Conservation (phyloP, 768 basidiomycete species). For the Naganishia vishniacii region DNA sequence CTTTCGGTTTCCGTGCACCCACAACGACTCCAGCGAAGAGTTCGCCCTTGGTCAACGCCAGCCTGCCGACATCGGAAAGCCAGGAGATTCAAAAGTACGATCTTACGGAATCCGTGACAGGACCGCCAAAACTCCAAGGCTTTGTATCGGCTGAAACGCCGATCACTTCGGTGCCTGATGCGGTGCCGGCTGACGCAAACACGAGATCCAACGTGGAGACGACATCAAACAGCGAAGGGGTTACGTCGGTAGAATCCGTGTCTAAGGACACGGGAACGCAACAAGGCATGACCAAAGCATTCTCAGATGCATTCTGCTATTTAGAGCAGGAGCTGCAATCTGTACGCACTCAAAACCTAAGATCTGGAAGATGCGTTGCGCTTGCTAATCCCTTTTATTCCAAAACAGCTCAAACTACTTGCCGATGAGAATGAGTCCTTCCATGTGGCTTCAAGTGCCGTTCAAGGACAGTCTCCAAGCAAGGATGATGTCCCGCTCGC, state of each 20-base stretch:
- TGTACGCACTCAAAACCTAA: background rate
- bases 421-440: slow-evolving; percentile 51
- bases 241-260: too few relatives aligned
- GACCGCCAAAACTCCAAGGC: background rate
- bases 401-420: slow-evolving; percentile 53
- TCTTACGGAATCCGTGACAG: background rate
- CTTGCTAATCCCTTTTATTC: background rate
- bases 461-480: slow-evolving; percentile 22
- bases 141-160: background rate
- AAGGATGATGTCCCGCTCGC: slow-evolving; percentile 41
- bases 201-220: background rate
- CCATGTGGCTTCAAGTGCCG: slow-evolving; percentile 33
- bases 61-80: background rate
- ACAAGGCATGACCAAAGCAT: slow-evolving; percentile 1
- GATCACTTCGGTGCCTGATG: background rate
- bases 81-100: background rate
- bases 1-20: slow-evolving; percentile 21
- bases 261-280: too few relatives aligned
- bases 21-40: slow-evolving; percentile 16
- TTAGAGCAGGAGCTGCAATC: slow-evolving; percentile 23
- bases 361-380: too few relatives aligned
- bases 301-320: slow-evolving; percentile 3
- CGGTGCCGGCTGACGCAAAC: background rate
- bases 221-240: too few relatives aligned
- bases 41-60: slow-evolving; percentile 13